Percentiles rank a stretch among this genome's conserved stretches.
phyloP scores from a whole-genome alignment of 495 filamentous ascomycete species.

The Penicillium canescens region DNA sequence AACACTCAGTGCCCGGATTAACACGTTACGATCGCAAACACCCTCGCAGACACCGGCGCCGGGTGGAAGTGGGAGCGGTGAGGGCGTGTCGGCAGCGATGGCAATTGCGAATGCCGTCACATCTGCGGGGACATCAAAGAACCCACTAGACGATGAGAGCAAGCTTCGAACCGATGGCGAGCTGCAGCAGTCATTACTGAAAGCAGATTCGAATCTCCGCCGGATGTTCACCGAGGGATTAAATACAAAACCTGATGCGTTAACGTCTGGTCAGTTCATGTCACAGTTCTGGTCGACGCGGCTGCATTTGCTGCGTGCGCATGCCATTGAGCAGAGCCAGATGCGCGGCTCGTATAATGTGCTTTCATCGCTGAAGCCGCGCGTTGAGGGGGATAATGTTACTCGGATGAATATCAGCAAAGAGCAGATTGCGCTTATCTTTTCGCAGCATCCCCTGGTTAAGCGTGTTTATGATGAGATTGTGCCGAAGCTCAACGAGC shows the following conservation, averaged over 20 bases:
- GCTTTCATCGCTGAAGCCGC: slow-evolving; percentile 82
- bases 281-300: slow-evolving; percentile 91
- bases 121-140: slow-evolving; percentile 42
- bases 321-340: slow-evolving; percentile 87
- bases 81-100: slow-evolving; percentile 55
- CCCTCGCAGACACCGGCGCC: slow-evolving; percentile 34
- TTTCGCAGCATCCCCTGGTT: slow-evolving; percentile 89
- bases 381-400: slow-evolving; percentile 66
- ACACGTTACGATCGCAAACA: slow-evolving; percentile 60
- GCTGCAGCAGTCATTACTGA: slow-evolving; percentile 82
- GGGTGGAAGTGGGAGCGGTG: slow-evolving; percentile 29
- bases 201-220: slow-evolving; percentile 67
- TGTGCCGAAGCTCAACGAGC: slow-evolving; percentile 78
- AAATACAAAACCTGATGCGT: slow-evolving; percentile 74
- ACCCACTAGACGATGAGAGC: slow-evolving; percentile 74
- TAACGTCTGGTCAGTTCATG: slow-evolving; percentile 75
- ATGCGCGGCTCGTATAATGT: slow-evolving; percentile 88
- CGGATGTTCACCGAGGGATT: slow-evolving; percentile 81
- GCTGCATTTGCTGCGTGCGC: slow-evolving; percentile 78
- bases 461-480: slow-evolving; percentile 90
- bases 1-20: slow-evolving; percentile 73
- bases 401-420: slow-evolving; percentile 81
- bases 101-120: slow-evolving; percentile 58
- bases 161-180: slow-evolving; percentile 70
- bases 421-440: slow-evolving; percentile 91